Percentiles rank a stretch among this genome's conserved stretches.
Conservation (phyloP, 129 eudicot genomes). For the Flaveria robusta region DNA sequence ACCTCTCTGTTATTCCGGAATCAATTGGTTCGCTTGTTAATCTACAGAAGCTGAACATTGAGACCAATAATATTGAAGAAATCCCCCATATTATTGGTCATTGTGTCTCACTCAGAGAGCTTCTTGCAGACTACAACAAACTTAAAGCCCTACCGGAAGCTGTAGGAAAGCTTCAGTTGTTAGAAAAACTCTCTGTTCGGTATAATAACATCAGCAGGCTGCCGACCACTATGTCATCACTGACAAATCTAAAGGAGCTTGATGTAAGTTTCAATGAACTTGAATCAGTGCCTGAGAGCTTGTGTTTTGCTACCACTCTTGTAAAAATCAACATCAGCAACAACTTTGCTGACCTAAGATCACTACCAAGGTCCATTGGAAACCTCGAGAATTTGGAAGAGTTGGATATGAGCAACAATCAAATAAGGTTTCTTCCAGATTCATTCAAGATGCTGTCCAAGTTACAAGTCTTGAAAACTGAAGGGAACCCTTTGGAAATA, state of each 20-base stretch:
- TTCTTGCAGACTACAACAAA: conserved; percentile 81
- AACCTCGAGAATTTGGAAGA: conserved; percentile 93
- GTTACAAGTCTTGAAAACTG: conserved; percentile 63
- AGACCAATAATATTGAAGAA: conserved; percentile 85
- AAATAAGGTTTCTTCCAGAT: conserved; percentile 79
- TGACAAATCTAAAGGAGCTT: conserved; percentile 68
- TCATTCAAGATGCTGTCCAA: conserved; percentile 68
- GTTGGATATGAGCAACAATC: conserved; percentile 82
- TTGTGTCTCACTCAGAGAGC: conserved; percentile 85
- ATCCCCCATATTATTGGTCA: conserved; percentile 78
- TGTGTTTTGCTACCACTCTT: conserved; percentile 87
- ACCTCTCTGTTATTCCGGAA: conserved; percentile 63
- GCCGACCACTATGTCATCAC: conserved; percentile 87
- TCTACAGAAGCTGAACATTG: conserved; percentile 64
- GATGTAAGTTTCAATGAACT: conserved; percentile 90
- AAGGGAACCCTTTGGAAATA: conserved; percentile 81
- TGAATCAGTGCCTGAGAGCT: conserved; percentile 83
- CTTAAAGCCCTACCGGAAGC: conserved; percentile 97
- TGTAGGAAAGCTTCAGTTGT: conserved; percentile 60
- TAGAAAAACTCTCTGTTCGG: conserved; percentile 69
- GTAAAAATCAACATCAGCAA: conserved; percentile 84
- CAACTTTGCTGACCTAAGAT: conserved; percentile 87
- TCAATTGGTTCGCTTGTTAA: conserved; percentile 71
- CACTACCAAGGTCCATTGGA: conserved; percentile 88
- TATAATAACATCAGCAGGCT: conserved; percentile 75